These are phyloP conservation scores for Magnolia officinalis DNA, from an alignment of 164 flowering plant species.

Conservation along the genomic window DNA sequence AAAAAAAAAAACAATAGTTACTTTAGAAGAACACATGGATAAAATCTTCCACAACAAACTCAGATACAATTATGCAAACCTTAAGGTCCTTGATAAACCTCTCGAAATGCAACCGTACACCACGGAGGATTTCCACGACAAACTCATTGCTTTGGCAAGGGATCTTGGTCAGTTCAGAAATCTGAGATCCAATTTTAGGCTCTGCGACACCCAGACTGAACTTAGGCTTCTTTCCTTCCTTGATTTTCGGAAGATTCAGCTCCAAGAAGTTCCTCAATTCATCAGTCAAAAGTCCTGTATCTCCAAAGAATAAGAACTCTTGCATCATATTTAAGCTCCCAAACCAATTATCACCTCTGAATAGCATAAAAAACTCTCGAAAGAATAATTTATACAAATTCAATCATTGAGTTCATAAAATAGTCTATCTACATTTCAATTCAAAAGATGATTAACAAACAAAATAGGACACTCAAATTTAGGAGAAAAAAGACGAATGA, in stretches of 20 bases:
- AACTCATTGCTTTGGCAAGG: slow-evolving; percentile 89
- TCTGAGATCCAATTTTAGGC: slow-evolving; percentile 89
- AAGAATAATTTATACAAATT: no score
- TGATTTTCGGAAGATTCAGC: no score
- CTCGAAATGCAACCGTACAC: slow-evolving; percentile 81
- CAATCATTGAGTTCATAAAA: neutral
- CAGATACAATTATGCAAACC: slow-evolving; percentile 31
- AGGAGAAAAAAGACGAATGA: no score
- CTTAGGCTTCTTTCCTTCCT: slow-evolving; percentile 80
- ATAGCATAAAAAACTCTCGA: neutral
- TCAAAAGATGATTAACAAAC: neutral
- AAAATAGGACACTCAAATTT: neutral
- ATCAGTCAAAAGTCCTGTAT: slow-evolving; percentile 81
- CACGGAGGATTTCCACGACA: slow-evolving; percentile 82
- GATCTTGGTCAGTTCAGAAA: slow-evolving; percentile 70
- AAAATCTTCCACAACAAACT: no score
- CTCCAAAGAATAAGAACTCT: slow-evolving; percentile 6
- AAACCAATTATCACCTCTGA: neutral
- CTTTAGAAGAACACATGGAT: no score
- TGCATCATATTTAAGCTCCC: neutral
- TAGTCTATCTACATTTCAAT: no score
- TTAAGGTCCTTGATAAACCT: slow-evolving; percentile 81
- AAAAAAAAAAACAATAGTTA: neutral
- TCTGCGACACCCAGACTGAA: slow-evolving; percentile 80
- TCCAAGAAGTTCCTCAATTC: slow-evolving; percentile 85